Conservation (phyloP, 805 yeast species). For the Alloascoidea africana region DNA sequence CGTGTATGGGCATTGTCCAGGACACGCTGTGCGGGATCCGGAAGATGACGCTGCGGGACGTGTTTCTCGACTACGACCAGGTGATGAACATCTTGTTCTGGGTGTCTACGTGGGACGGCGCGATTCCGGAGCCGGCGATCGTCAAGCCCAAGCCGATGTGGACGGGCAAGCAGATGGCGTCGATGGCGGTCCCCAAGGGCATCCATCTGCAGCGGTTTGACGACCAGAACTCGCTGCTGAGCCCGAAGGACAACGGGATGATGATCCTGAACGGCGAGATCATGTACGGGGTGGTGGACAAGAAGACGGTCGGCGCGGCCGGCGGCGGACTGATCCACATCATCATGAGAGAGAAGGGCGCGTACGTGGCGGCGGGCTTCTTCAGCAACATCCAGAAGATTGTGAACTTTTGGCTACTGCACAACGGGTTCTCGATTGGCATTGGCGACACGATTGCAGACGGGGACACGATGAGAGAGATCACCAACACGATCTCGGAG, state of each 20-base stretch:
- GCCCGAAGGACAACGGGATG: conserved; percentile 94
- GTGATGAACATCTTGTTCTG: conserved; percentile 94
- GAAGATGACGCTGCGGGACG: conserved; percentile 87
- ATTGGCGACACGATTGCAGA: conserved; percentile 99
- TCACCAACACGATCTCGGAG: conserved; percentile 82
- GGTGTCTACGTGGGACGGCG: conserved; percentile 99
- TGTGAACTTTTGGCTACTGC: conserved; percentile 91
- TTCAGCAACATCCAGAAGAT: conserved; percentile 91
- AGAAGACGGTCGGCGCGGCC: conserved; percentile 96
- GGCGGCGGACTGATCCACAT: conserved; percentile 97
- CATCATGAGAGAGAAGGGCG: conserved; percentile 95
- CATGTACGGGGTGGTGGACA: conserved; percentile 95
- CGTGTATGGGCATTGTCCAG: conserved; percentile 99
- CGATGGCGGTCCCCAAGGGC: conserved; percentile 91
- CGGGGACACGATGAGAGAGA: conserved; percentile 85
- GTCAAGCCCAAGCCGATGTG: conserved; percentile 90
- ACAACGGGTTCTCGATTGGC: conserved; percentile 96
- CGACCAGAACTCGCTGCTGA: conserved; percentile 66
- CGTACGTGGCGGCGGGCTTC: conserved; percentile 73
- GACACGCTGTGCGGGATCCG: conserved; percentile 96
- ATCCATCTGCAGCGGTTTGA: conserved; percentile 90
- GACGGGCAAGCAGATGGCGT: conserved; percentile 92
- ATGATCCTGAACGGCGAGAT: conserved; percentile 89
- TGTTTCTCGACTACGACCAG: conserved; percentile 78
- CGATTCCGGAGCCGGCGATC: conserved; percentile 89